Conservation (phyloP, 2,329 filamentous ascomycete species). For the Penicillium sp. region DNA sequence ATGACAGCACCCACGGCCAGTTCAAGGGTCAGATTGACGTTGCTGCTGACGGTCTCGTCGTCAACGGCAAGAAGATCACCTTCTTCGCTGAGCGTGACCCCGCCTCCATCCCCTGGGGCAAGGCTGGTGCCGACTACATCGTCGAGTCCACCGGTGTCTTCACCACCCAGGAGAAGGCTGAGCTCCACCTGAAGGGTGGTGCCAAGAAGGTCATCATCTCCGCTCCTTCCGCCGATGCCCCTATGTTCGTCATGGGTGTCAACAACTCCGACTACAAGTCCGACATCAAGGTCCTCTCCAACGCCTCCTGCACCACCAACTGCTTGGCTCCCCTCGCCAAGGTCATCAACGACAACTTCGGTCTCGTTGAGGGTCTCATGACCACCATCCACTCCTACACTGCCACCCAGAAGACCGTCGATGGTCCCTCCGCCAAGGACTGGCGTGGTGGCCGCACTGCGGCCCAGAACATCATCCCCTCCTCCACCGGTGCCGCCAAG, state of each 20-base stretch:
- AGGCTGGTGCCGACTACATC: constrained; percentile 85
- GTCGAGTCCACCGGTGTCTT: constrained; percentile 98
- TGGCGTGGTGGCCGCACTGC: constrained; percentile 98
- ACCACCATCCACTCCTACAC: constrained; percentile 99
- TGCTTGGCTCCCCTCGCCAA: constrained; percentile 98
- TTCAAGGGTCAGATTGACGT: constrained; percentile 90
- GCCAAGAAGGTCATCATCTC: constrained; percentile 92
- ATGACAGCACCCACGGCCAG: constrained; percentile 91
- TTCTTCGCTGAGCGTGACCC: constrained; percentile 95
- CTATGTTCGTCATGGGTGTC: constrained; percentile 99
- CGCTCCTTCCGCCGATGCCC: constrained; percentile 64
- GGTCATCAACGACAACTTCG: constrained; percentile 98
- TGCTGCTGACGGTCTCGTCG: constrained; percentile 61
- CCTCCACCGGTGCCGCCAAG: constrained; percentile 98
- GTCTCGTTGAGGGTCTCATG: constrained; percentile 98
- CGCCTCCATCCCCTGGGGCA: constrained; percentile 79
- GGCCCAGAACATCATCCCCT: constrained; percentile 99
- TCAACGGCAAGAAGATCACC: constrained; percentile 92
- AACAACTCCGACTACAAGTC: constrained; percentile 92
- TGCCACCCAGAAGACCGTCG: constrained; percentile 98
- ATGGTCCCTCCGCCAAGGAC: constrained; percentile 96
- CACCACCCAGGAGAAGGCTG: constrained; percentile 96
- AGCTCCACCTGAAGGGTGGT: constrained; percentile 88
- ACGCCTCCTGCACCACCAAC: constrained; percentile 99
- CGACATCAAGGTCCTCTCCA: constrained; percentile 90